Base-by-base conservation (phyloP, 2,329 filamentous ascomycete species). In the Teratosphaeria destructans region DNA sequence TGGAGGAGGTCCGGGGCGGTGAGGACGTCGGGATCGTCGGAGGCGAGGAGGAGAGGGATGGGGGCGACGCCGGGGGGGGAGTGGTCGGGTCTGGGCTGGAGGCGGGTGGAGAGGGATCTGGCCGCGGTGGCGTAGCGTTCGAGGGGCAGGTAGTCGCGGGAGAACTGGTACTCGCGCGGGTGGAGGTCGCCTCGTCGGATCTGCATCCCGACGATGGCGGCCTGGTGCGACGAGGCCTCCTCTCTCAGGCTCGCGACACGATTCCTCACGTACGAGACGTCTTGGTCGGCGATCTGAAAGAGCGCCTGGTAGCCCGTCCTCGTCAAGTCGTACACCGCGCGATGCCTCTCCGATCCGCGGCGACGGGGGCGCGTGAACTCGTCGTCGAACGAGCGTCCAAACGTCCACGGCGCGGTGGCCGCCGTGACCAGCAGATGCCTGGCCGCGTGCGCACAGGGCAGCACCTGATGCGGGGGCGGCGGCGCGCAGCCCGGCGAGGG, bases 1-100 rank as follows among this genome's bases (percentile, higher is more conserved):
- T 73, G 67, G 16, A 82, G 78, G 60, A 93, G 81, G 67, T 91
- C 88, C 1, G 81, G 76, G 11, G 84, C 78, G 26, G 82, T 79
- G 68, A 89, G 87, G 27, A 94, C 84, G 58, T 85, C 83, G 0
- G 90, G 89, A 68, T 95, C 90, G 70, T 95, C 90, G 0, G 89
- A 92, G 5, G 90, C 89, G 29, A 95, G 71, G 1, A 95, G 72
- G 47, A 89, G 72, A 71, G 73, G 59, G 27, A 90, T 80, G 67
- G 90, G 87, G 68, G 89, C 88, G n/a, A 91, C 82, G 23, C 82
- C 79, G 68, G 89, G 88, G n/a, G 91, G 88, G n/a, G 91, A 82
- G 57, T 84, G 82, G 0, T 87, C 90, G 3, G 88, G 87, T 26
- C 93, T 70, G 1, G 92, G 71, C 55, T 87, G 72, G 72, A 71